These are phyloP conservation scores for Aspergillus haitiensis DNA, from an alignment of 495 filamentous ascomycete species.

Conservation along the genomic window DNA sequence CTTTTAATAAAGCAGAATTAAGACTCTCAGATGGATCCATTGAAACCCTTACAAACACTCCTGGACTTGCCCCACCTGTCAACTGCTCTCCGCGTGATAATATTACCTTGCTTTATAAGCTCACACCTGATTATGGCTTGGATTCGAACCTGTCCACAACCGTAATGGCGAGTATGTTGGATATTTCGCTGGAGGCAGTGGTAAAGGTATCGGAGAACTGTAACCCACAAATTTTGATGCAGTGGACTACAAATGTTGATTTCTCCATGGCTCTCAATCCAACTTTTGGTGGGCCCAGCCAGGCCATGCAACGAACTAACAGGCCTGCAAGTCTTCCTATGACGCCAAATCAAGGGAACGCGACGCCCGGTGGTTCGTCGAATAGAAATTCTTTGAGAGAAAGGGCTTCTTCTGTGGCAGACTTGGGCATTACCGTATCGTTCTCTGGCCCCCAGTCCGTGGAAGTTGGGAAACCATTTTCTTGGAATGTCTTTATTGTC, in stretches of 20 bases:
- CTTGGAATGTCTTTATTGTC: conserved; percentile 86
- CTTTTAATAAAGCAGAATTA: conserved; percentile 67
- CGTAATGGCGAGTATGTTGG: conserved; percentile 52
- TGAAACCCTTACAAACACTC: conserved; percentile 61
- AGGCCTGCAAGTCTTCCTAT: conserved; percentile 57
- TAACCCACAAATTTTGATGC: conserved; percentile 71
- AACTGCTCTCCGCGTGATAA: conserved; percentile 78
- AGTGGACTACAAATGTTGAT: conserved; percentile 80
- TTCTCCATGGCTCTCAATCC: conserved; percentile 69
- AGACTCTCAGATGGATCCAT: conserved; percentile 64
- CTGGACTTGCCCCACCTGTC: conserved; percentile 62
- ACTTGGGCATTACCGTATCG: conserved; percentile 75
- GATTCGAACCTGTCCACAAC: conserved; percentile 47
- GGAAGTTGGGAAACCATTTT: conserved; percentile 72
- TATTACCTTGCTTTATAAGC: conserved; percentile 78
- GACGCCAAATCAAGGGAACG: conserved; percentile 34
- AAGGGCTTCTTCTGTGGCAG: conserved; percentile 49
- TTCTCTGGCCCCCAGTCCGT: conserved; percentile 63
- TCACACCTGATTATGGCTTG: conserved; percentile 64
- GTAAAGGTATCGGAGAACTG: conserved; percentile 65
- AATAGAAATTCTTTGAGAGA: conserved; percentile 56
- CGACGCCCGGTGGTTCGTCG: conserved; percentile 28
- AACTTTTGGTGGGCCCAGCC: conserved; percentile 63
- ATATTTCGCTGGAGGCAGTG: conserved; percentile 65
- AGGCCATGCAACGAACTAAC: conserved; percentile 49